A percentile compares a stretch with the other conserved stretches of the same genome.
Conservation (phyloP, 1,284 basidiomycete species). For the Ganoderma lucidum region DNA sequence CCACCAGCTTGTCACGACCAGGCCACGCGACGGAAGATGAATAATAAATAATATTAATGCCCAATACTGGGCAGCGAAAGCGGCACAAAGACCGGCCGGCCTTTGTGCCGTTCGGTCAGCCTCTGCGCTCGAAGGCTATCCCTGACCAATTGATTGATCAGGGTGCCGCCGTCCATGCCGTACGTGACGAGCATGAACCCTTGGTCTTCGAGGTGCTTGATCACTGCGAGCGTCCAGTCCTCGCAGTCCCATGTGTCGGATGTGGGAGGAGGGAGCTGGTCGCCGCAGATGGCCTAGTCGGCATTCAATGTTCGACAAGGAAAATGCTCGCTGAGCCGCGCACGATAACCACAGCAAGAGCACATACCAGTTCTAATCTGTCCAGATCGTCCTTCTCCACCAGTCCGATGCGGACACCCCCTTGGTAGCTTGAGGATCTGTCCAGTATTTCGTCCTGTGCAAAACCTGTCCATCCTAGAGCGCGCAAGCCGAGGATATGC, state of each 20-base stretch:
- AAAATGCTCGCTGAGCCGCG: not conserved
- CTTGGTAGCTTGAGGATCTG: not conserved
- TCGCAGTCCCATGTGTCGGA: conserved; percentile 4
- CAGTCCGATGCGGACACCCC: conserved; percentile 3
- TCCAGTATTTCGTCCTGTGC: conserved; percentile 2
- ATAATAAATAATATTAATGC: not conserved
- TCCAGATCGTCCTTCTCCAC: not conserved
- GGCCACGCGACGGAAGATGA: not conserved
- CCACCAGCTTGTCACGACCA: too few species aligned
- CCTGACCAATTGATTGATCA: not conserved
- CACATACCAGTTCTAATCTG: not conserved
- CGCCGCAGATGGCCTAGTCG: not conserved
- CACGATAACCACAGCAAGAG: not conserved
- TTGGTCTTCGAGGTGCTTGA: not conserved
- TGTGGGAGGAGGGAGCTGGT: not conserved
- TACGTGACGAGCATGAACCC: not conserved
- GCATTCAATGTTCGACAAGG: not conserved
- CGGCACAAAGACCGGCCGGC: not conserved
- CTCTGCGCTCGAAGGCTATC: not conserved
- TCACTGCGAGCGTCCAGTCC: not conserved
- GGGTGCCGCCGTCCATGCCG: not conserved
- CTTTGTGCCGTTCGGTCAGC: not conserved
- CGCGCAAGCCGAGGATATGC: not conserved
- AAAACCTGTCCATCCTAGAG: not conserved
- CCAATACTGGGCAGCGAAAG: not conserved